Base-by-base conservation (phyloP, 1,139 yeast genomes). In the Debaryomyces fabryi region DNA sequence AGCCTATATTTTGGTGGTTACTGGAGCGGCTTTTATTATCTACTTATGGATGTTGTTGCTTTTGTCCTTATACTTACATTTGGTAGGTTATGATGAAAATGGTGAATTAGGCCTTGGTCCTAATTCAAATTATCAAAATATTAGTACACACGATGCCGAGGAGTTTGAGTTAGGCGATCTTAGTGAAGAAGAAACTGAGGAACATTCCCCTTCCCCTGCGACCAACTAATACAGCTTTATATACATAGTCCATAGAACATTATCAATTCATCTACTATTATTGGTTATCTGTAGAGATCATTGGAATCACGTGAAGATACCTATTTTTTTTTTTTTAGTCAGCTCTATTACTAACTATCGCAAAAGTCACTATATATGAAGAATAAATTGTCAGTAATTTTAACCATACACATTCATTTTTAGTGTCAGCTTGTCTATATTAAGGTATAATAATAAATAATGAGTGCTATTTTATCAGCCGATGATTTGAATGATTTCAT, bases 401-500 rank as follows among this genome's bases (percentile, higher is more conserved):
- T 20, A 20, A 6, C 6, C 5, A 4, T 21, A 21, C 5, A 21
- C 24, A 21, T 21, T 21, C 24, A 21, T 21, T 4, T 6, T 13
- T 32, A 32, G n/a, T 7, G 12, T 9, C 6, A 16, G 1, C 8
- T 15, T 32, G 12, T 32, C 21, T 16, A 9, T 32, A 32, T 15
- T 32, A 32, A 32, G n/a, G 16, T n/a, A 12, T 20, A 30, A 40
- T 18, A 39, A 20, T 18, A 34, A 9, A 35, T 18, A 18, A 91
- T 91, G 98, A 87, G 96, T 70, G 89, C 97, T 4, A 74, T 91
- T 45, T 75, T 92, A 50, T 87, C 96, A 21, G 92, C 90, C 25
- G 93, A 88, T 52, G 97, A 93, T 60, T 72, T 93, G 52, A 95
- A 95, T 67, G 99, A 93, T 69, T 93, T 91, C 69, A 92, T 93